Base-by-base conservation (phyloP, 305 asterid genomes). In the Salvia sclarea region DNA sequence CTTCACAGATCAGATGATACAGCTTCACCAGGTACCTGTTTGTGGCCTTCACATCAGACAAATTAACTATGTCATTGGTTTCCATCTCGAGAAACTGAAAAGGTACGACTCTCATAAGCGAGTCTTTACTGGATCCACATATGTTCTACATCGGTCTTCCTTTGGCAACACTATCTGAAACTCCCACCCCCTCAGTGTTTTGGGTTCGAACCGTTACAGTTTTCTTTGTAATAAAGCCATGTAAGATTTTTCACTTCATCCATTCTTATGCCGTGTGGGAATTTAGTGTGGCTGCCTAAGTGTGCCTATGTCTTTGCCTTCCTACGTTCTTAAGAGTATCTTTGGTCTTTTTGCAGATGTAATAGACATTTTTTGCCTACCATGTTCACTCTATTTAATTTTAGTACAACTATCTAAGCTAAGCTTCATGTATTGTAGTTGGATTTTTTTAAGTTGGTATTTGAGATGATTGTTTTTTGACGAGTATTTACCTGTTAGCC, bases 1-100 rank as follows among this genome's bases (percentile, higher is more conserved):
- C 92, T 60, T 75, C 96, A 16, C 98, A 92, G 76, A 45, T 82
- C 59, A 82, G 96, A 76, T 91, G 78, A 82, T 72, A 24, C 0
- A 8, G n/a, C 59, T 31, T 3, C 44, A 6, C 17, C 1, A 0
- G n/a, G 37, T 18, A 48, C 45, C 49, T 16, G 69, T 69, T 71
- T 55, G 38, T 68, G 59, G 17, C 28, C 8, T 52, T 63, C 43
- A 16, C 54, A 33, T 49, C 61, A 45, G 60, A 61, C 43, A 73
- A 52, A 63, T 45, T 49, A 8, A 63, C 61, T 14, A 16, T 22
- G 63, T 68, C 69, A 30, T 53, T 68, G 64, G 22, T 68, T 2
- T 37, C 65, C 67, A 41, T 52, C 49, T 66, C 65, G 59, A 37
- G 60, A 40, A 61, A 30, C 66, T 45, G 22, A 13, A 24, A 72